A percentile compares a stretch with the other conserved stretches of the same genome.
These are phyloP conservation scores for Coemansia sp. DNA, from an alignment of 192 early-diverging fungal genomes.

Conservation along the genomic window DNA sequence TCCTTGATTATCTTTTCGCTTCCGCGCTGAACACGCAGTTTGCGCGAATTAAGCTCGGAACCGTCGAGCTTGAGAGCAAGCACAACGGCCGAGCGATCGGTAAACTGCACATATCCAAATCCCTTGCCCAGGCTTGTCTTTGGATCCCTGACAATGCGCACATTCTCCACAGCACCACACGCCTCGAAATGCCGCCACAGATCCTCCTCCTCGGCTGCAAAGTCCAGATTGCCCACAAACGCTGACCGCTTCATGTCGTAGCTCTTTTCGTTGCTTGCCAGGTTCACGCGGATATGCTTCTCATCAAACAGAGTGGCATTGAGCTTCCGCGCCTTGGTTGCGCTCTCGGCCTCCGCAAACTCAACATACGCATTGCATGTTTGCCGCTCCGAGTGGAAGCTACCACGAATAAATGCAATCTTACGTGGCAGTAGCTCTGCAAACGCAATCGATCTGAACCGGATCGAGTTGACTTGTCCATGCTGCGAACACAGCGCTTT, in stretches of 20 bases:
- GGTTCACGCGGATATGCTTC: conserved; percentile 87
- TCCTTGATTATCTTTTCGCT: conserved; percentile 47
- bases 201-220: conserved; percentile 72
- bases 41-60: conserved; percentile 61
- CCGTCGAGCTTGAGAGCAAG: conserved; percentile 78
- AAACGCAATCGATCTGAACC: conserved; percentile 85
- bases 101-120: conserved; percentile 90
- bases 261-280: conserved; percentile 47
- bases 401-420: conserved; percentile 77
- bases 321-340: conserved; percentile 58
- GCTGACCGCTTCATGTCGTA: conserved; percentile 79
- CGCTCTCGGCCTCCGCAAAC: conserved; percentile 63
- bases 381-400: conserved; percentile 83
- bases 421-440: conserved; percentile 60
- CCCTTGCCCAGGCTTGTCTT: conserved; percentile 91
- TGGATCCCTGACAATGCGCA: conserved; percentile 80
- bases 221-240: conserved; percentile 71
- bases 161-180: conserved; percentile 74
- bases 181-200: conserved; percentile 70
- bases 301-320: conserved; percentile 83
- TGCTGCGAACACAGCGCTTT: conserved; percentile 64
- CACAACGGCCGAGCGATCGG: conserved; percentile 67
- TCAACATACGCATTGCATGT: conserved; percentile 90
- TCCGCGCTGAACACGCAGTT: conserved; percentile 36
- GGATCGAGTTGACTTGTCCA: conserved; percentile 80